Conservation (phyloP, 2,329 filamentous ascomycete genomes). For the Reticulascus tulasneorum region DNA sequence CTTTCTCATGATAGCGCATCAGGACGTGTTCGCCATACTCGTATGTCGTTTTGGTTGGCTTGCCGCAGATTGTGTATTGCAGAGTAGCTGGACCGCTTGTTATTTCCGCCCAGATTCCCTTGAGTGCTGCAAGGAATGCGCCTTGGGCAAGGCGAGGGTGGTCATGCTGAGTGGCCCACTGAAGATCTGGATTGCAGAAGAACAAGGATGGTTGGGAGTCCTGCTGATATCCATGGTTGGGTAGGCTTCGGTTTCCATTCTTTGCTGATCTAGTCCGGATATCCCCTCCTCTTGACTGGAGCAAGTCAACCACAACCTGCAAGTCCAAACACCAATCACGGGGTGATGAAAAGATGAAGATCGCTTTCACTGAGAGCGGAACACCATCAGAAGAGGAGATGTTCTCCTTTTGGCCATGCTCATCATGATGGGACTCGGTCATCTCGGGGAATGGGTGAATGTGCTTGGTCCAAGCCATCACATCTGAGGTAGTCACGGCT, state of each 20-base stretch:
- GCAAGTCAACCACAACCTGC: constrained; percentile 25
- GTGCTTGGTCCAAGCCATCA: constrained; percentile 17
- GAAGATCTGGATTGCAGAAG: constrained; percentile 68
- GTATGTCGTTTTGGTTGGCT: constrained; percentile 61
- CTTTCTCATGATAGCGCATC: constrained; percentile 17
- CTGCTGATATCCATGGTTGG: constrained; percentile 35
- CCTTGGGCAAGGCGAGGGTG: constrained; percentile 67
- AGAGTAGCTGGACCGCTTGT: constrained; percentile 38
- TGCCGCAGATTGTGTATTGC: constrained; percentile 58
- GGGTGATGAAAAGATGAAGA: constrained; percentile 29
- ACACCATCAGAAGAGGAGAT: constrained; percentile 28
- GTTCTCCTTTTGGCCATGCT: constrained; percentile 34
- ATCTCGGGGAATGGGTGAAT: constrained; percentile 31
- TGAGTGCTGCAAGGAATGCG: constrained; percentile 60
- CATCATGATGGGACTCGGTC: constrained; percentile 24
- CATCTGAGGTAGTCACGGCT: constrained; percentile 33
- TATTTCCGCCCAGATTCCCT: constrained; percentile 56
- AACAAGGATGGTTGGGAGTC: constrained; percentile 63
- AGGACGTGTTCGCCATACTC: constrained; percentile 62
- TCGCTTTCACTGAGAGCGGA: constrained; percentile 20
- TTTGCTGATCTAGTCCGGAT: constrained; percentile 58
- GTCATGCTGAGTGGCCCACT: constrained; percentile 64
- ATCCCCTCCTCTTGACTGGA: constrained; percentile 44
- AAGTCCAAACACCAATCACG: constrained; percentile 31
- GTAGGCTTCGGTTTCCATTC: constrained; percentile 42